Evolutionary conservation across 2,329 filamentous ascomycete species (phyloP).

Genomic region (Talaromyces sp.): DNA sequence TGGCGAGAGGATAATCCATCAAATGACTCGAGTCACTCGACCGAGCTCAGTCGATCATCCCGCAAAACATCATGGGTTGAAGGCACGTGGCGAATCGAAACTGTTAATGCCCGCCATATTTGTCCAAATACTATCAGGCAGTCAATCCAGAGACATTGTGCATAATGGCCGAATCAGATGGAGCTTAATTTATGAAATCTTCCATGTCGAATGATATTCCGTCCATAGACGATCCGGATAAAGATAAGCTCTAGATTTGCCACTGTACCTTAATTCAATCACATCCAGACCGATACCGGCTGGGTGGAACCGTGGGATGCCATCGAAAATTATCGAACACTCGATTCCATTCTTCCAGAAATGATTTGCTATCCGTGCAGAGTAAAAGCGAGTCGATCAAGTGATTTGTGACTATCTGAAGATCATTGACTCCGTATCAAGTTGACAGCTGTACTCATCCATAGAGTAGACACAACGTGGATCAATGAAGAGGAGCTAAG

Average conservation of each 20-base stretch:
- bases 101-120: too few species aligned
- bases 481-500: not conserved
- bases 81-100: not conserved
- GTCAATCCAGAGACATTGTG: not conserved
- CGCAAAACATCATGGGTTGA: not conserved
- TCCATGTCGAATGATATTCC: not conserved
- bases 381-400: not conserved
- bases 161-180: not conserved
- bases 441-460: not conserved
- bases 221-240: not conserved
- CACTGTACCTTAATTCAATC: conserved; percentile 10
- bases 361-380: not conserved
- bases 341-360: not conserved
- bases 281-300: conserved; percentile 8
- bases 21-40: not conserved
- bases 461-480: not conserved
- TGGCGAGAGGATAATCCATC: not conserved
- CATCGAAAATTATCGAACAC: not conserved
- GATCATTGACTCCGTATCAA: not conserved
- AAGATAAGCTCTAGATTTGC: conserved; percentile 4
- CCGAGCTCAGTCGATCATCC: not conserved
- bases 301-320: not conserved
- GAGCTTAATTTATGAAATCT: not conserved
- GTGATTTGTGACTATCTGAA: not conserved
- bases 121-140: too few species aligned